Evolutionary conservation across 176 grass and related monocot genomes (phyloP).

Genomic region (Saccharum officinarum): DNA sequence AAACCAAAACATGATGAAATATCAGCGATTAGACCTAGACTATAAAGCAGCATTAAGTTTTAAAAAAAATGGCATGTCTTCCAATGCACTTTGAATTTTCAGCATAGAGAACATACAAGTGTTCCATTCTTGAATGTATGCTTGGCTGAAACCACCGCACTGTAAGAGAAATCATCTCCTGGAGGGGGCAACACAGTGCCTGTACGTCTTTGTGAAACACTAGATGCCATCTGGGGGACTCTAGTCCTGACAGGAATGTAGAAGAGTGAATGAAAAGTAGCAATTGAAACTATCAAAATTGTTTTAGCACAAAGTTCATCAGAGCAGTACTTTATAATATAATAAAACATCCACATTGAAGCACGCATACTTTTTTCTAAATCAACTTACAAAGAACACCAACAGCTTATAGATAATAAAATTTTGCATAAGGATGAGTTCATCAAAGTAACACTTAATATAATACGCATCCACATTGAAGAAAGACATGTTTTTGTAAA

Average conservation of each 20-base stretch:
- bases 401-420: neutral
- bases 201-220: conserved; percentile 67
- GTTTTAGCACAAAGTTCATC: conserved; percentile 12
- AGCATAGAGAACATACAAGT: conserved; percentile 53
- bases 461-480: conserved; percentile 9
- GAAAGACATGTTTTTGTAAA: neutral
- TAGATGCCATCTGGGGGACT: conserved; percentile 85
- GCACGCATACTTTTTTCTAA: conserved; percentile 1
- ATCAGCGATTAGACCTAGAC: conserved; percentile 9
- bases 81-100: conserved; percentile 6
- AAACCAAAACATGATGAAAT: conserved; percentile 28
- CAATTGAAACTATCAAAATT: conserved; percentile 6
- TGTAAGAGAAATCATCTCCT: conserved; percentile 74
- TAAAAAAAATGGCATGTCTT: neutral
- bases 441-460: conserved; percentile 3
- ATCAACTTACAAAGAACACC: neutral
- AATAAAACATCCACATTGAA: conserved; percentile 18
- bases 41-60: conserved; percentile 5
- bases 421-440: neutral
- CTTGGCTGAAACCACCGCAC: conserved; percentile 53
- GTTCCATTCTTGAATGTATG: conserved; percentile 61
- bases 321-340: neutral
- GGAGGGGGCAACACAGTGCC: conserved; percentile 84
- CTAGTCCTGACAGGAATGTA: conserved; percentile 68
- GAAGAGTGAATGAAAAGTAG: conserved; percentile 20